Base-by-base conservation (phyloP, 2,329 filamentous ascomycete species). In the Chaetomium sp. region DNA sequence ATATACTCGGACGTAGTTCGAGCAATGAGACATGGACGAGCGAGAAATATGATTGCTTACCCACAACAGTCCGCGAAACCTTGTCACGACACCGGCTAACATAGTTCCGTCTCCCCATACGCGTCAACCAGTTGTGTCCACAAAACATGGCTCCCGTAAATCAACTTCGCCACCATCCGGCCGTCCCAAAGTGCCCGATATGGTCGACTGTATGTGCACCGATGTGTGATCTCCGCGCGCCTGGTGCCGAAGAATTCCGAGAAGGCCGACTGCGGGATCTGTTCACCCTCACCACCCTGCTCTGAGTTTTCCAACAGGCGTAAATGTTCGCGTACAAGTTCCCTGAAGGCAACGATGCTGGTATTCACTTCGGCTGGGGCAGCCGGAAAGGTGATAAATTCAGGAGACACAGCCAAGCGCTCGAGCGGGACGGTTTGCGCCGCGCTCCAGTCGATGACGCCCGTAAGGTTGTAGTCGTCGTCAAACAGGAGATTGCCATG, bases 401-500 rank as follows among this genome's bases (percentile, higher is more conserved):
- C 70, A 43, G 67, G 70, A 55, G 60, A 69, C 56, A 67, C 59
- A 12, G 61, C 60, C 49, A 68, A 53, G 6, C 61, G 65, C 60
- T 68, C 67, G 12, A 68, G 45, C 43, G 65, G 64, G 35, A 57
- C 62, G 9, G 57, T 54, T 57, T 67, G 62, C n/a, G 65, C 65
- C 35, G 59, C 40, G 53, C 61, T 66, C 68, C 66, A 70, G 54
- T 67, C 66, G 40, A 69, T 64, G 36, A 70, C 59, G 41, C 67
- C 66, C 9, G 64, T 66, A 46, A 69, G 51, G 56, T 68, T 69
- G 59, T 68, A 70, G 55, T 72, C 68, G 44, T 69, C 61, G 55
- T 72, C 70, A 41, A 71, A 71, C 3, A 70, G 67, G 49, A 72
- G 55, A 53, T 72, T 71, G 41, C 67, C 68, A 59, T 65, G 62